Evolutionary conservation across 176 grass and related monocot genomes (phyloP), one percentile per base, ranked within the genome.

Genomic region (Carex pumila): DNA sequence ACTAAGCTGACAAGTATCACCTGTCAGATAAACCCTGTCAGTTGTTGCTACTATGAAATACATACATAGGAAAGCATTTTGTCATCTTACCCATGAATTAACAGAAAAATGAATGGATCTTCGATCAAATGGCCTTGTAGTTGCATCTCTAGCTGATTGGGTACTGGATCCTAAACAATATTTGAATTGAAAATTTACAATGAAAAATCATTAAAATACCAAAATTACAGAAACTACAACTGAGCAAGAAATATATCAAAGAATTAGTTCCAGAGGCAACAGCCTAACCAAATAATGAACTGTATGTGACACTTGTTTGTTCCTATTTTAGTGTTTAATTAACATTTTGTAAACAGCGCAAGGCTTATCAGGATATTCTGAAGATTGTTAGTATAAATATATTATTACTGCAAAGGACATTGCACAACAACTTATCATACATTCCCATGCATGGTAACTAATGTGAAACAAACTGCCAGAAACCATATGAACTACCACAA

Each of bases 21-120:
- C 97, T 99, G 58, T 32, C 8, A 86, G 14, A 55, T 84, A 79
- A 85, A 79, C 29, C 73, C 6, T 15, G 73, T 78, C 49, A 78
- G 73, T 55, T 18, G 25, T 57, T 47, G 39, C 19, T 71, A 47
- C 37, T 45, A 71, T 71, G 13, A 61, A 62, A 17, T 71, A 83
- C 8, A 71, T 17, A 14, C 80, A 85, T 37, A 53, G 75, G 18
- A 82, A 71, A 12, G 80, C 68, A 6, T 43, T 49, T 81, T 52
- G 43, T 72, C 41, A 60, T 84, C 79, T 83, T 99, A 99, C 97
- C 97, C 97, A 99, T 89, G 93, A 93, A 91, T 72, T 89, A 62
- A 95, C 71, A 47, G 93, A 88, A 89, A 99, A 95, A 85, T 92
- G 88, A 75, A 99, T 92, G 83, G 93, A 92, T 71, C 85, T 88